These are phyloP conservation scores for Camellia japonica DNA, from an alignment of 148 eudicot species.

Conservation along the genomic window DNA sequence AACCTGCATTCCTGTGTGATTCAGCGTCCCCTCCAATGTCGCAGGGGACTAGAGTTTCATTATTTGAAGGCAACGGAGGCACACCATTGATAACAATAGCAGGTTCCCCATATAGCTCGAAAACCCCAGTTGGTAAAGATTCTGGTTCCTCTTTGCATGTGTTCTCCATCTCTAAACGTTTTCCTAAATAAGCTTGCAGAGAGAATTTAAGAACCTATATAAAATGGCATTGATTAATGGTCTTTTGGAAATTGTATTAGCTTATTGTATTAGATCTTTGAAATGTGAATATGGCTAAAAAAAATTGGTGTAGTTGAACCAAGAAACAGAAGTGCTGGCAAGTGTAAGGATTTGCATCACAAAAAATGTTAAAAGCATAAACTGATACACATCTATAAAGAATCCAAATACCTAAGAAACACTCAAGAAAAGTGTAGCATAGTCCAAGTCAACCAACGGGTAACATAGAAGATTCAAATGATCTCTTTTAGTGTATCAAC, in stretches of 20 bases:
- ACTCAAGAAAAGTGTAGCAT: not conserved
- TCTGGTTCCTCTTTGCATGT: slow-evolving; percentile 24
- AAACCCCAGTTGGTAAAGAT: slow-evolving; percentile 33
- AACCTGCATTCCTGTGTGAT: slow-evolving; percentile 28
- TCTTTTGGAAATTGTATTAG: not conserved
- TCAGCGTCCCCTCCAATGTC: slow-evolving; percentile 21
- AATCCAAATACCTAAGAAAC: not conserved
- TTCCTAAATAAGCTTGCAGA: slow-evolving; percentile 4
- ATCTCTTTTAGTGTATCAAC: not conserved
- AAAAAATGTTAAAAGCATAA: not conserved
- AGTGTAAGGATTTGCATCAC: not conserved
- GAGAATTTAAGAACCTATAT: not conserved
- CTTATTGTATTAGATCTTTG: not conserved
- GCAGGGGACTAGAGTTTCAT: slow-evolving; percentile 19
- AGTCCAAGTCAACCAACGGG: not conserved
- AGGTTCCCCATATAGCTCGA: slow-evolving; percentile 73
- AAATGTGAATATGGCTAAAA: not conserved
- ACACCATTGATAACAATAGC: slow-evolving; percentile 68
- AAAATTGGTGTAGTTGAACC: not conserved
- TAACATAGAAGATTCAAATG: not conserved
- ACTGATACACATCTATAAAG: not conserved
- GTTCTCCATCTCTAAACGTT: slow-evolving; percentile 31
- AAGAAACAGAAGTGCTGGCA: not conserved
- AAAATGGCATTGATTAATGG: not conserved
- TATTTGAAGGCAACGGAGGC: slow-evolving; percentile 41